Base-by-base conservation (phyloP, 1,284 basidiomycete species). In the Austroboletus novae-zelandiae region DNA sequence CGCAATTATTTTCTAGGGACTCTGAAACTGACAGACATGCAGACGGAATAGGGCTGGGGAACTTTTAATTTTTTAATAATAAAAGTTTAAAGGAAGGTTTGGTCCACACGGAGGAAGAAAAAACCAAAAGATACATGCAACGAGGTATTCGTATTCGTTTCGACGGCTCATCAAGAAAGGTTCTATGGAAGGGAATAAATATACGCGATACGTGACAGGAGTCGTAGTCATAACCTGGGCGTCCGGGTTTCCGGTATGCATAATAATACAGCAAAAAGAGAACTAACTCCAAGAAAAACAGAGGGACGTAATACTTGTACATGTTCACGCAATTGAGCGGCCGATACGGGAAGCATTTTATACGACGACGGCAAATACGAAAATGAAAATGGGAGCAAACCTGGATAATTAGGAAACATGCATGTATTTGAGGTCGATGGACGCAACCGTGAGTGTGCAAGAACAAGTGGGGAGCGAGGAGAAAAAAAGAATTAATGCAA, bases 341-440 rank as follows among this genome's bases (percentile, higher is more conserved):
- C 13, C 23, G 40, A 47, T 51, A 48, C 45, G 46, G 45, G 58
- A 39, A 56, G 40, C 52, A 41, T 50, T 67, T 67, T 58, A 43
- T 56, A 56, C 57, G 65, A 63, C 27, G 27, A 15, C 55, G 60
- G 52, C 63, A 62, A 53, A 48, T 52, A 64, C 57, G 54, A 62
- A 47, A 45, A 49, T 7, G 43, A 43, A 51, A 36, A 47, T 14
- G 36, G 36, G 43, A 62, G 54, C 48, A 47, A 20, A 48, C 46
- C 41, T 32, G 45, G 47, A 54, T 45, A 47, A 48, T 57, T 65
- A 67, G 47, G 56, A 25, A 45, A 50, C 13, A 34, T 34, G 44
- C 45, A 40, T 44, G 50, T 39, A 45, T 44, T 47, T 48, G 17
- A 27, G 30, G 30, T 43, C 35, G 40, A 43, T 20, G 36, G 47